Conservation (phyloP, 306 rosid species). For the Biancaea sappan region DNA sequence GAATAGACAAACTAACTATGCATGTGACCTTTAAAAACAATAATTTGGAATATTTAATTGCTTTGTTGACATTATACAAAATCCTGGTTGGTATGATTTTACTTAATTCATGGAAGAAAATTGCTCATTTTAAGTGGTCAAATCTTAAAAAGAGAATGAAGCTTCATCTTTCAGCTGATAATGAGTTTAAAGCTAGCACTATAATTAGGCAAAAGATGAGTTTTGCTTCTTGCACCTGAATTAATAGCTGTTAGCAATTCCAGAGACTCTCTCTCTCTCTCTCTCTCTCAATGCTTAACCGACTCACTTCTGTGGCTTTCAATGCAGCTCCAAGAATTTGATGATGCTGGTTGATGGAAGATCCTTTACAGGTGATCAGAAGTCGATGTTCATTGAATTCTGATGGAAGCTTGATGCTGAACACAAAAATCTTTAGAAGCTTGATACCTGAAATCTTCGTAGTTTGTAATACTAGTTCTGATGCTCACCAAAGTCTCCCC, state of each 20-base stretch:
- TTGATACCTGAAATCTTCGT: neutral
- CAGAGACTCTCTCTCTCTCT: neutral
- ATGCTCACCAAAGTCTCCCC: neutral
- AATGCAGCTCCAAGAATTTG: conserved; percentile 70
- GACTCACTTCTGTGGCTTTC: conserved; percentile 12
- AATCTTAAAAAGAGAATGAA: neutral
- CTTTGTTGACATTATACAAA: neutral
- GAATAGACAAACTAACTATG: neutral
- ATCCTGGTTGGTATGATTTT: neutral
- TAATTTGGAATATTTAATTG: too few species aligned
- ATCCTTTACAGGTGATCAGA: neutral
- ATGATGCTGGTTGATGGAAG: conserved; percentile 27
- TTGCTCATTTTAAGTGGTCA: too few species aligned
- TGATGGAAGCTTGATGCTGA: conserved; percentile 20
- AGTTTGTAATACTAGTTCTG: neutral
- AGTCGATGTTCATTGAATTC: neutral
- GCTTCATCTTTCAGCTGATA: neutral
- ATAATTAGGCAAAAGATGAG: neutral
- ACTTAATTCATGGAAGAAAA: too few species aligned
- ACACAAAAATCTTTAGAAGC: conserved; percentile 5
- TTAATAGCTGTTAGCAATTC: neutral
- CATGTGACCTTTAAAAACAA: neutral
- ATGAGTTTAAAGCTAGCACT: neutral
- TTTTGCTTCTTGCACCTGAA: neutral
- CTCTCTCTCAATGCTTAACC: neutral